Percentiles rank a stretch among this genome's conserved stretches.
Conservation (phyloP, 352 stramenopile genomes). For the Globisporangium iwayamae region DNA sequence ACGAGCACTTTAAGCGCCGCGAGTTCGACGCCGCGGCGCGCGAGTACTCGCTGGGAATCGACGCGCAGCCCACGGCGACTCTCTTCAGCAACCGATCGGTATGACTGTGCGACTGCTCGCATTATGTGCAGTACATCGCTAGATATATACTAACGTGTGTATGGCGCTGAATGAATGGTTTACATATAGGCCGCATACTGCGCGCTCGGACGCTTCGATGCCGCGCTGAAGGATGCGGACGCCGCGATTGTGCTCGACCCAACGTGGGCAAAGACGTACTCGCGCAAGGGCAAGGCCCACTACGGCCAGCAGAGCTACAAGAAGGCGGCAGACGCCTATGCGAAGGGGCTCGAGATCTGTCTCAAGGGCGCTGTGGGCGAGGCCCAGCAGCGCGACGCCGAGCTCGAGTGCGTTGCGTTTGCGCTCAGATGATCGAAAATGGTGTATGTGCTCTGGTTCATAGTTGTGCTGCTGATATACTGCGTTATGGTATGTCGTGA, state of each 20-base stretch:
- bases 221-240: constrained; percentile 54
- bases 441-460: neutral
- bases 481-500: neutral
- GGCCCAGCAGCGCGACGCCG: constrained; percentile 61
- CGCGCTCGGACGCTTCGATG: constrained; percentile 45
- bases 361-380: constrained; percentile 64
- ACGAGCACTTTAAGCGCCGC: constrained; percentile 57
- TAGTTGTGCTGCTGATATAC: neutral
- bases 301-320: constrained; percentile 65
- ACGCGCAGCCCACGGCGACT: constrained; percentile 47
- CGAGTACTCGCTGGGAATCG: constrained; percentile 69
- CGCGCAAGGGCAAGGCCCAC: constrained; percentile 74
- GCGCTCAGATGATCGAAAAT: neutral
- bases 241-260: constrained; percentile 58
- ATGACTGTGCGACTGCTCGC: neutral
- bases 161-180: neutral
- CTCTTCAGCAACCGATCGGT: constrained; percentile 78
- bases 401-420: constrained; percentile 52
- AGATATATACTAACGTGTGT: neutral
- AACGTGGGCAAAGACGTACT: constrained; percentile 72
- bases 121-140: neutral
- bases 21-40: constrained; percentile 47
- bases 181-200: constrained; percentile 50
- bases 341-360: constrained; percentile 63
- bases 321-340: constrained; percentile 71